These are phyloP conservation scores for Lentinula sp. DNA, from an alignment of 768 basidiomycete genomes.

Conservation along the genomic window DNA sequence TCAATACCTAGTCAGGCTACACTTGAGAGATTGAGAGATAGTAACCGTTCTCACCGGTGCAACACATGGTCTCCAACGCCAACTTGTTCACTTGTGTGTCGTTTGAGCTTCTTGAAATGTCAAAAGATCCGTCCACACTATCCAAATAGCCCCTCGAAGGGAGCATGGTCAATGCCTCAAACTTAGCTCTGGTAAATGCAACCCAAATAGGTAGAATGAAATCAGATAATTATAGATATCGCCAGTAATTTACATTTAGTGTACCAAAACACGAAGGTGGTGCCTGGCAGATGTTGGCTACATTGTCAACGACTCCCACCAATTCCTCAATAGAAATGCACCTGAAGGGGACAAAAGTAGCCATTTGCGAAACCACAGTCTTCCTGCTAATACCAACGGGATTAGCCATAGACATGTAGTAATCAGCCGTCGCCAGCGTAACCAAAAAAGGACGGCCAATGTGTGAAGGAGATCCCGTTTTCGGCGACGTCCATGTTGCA, in stretches of 20 bases:
- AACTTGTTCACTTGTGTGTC: neutral
- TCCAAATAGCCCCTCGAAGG: no score
- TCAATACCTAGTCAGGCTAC: neutral
- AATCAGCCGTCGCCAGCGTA: constrained; percentile 47
- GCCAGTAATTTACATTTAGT: no score
- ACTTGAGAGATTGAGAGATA: neutral
- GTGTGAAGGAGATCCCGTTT: constrained; percentile 65
- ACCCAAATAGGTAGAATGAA: neutral
- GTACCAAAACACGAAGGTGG: neutral
- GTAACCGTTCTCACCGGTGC: neutral
- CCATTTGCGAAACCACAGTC: constrained; percentile 18
- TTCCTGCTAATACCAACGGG: constrained; percentile 21
- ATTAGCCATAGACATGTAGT: constrained; percentile 26
- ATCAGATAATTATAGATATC: neutral
- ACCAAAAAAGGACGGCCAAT: constrained; percentile 59
- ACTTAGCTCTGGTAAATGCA: neutral
- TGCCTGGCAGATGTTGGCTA: neutral
- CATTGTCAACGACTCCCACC: neutral
- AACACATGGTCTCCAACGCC: neutral
- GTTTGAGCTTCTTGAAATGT: no score
- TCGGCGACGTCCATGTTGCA: constrained; percentile 59
- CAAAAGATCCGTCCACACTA: no score
- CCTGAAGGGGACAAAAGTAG: constrained; percentile 5
- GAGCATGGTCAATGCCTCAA: neutral
- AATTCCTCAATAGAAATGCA: neutral